Conservation (phyloP, 2,329 filamentous ascomycete species). For the Paecilomyces sp. region DNA sequence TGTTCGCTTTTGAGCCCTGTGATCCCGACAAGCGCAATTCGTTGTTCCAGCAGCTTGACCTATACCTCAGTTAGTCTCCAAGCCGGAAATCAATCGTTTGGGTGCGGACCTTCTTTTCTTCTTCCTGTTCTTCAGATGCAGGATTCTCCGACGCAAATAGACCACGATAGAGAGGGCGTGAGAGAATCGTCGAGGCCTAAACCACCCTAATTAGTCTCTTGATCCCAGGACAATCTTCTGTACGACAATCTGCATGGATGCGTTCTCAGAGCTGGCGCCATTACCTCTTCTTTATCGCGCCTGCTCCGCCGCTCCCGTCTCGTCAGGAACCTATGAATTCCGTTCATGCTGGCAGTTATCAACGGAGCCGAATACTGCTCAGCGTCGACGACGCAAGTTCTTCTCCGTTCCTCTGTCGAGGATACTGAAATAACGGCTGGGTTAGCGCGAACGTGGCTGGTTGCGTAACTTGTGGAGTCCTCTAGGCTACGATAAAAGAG, state of each 20-base stretch:
- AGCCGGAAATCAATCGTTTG: not conserved
- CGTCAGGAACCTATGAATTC: constrained; percentile 35
- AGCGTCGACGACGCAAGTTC: not conserved
- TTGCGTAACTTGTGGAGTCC: not conserved
- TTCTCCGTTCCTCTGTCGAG: not conserved
- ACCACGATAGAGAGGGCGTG: constrained; percentile 20
- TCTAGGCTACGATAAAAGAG: not conserved
- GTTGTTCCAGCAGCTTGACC: constrained; percentile 48
- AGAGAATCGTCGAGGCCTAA: constrained; percentile 17
- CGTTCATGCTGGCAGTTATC: constrained; percentile 25
- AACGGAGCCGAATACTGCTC: constrained; percentile 1
- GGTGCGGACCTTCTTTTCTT: constrained; percentile 27
- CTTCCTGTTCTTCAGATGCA: constrained; percentile 15
- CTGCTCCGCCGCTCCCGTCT: constrained; percentile 28
- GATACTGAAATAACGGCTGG: not conserved
- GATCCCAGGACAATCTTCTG: not conserved
- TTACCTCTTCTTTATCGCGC: constrained; percentile 27
- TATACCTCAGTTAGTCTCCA: constrained; percentile 10
- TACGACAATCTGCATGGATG: not conserved
- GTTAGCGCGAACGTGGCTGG: not conserved
- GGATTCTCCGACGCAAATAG: constrained; percentile 22
- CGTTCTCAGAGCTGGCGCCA: not conserved
- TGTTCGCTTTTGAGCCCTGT: constrained; percentile 55
- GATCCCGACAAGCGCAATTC: constrained; percentile 48
- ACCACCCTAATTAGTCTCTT: not conserved